Percentiles rank a stretch among this genome's conserved stretches.
Conservation (phyloP, 2,329 filamentous ascomycete species). For the Botryosphaeria agaves region DNA sequence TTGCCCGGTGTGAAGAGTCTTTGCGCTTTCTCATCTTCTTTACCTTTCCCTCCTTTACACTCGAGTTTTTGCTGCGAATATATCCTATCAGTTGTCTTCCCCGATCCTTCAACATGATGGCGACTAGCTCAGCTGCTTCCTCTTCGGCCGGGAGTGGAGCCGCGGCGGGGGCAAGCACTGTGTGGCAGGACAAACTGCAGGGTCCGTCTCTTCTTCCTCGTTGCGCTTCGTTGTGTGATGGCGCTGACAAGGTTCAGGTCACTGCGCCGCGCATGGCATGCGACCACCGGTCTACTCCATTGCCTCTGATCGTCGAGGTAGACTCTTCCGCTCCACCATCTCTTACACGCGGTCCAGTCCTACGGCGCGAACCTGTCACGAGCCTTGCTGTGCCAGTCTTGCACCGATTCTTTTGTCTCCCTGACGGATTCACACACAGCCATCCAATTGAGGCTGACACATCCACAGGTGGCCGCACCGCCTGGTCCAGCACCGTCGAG, state of each 20-base stretch:
- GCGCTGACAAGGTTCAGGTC: slow-evolving; percentile 26
- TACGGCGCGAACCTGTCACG: neutral
- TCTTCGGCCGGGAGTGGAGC: too few relatives aligned
- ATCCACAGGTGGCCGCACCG: slow-evolving; percentile 61
- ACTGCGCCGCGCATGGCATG: slow-evolving; percentile 9
- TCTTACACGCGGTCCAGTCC: neutral
- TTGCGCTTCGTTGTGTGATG: too few relatives aligned
- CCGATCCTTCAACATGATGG: too few relatives aligned
- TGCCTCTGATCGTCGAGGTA: slow-evolving; percentile 60
- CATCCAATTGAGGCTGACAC: neutral
- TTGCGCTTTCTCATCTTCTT: too few relatives aligned
- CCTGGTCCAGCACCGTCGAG: slow-evolving; percentile 72
- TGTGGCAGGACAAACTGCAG: slow-evolving; percentile 16
- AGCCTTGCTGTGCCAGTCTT: neutral
- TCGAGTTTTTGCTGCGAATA: too few relatives aligned
- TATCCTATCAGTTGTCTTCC: too few relatives aligned
- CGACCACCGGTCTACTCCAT: slow-evolving; percentile 36
- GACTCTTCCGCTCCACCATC: slow-evolving; percentile 7
- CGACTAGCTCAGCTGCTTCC: too few relatives aligned
- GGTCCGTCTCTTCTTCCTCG: slow-evolving; percentile 8
- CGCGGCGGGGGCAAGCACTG: too few relatives aligned
- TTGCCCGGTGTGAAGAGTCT: too few relatives aligned
- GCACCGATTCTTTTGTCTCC: neutral
- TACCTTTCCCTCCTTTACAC: too few relatives aligned
- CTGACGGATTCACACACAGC: neutral